A percentile compares a stretch with the other conserved stretches of the same genome.
Evolutionary conservation across 2,329 filamentous ascomycete genomes (phyloP).

Genomic region (Ceratocystis huliohia): DNA sequence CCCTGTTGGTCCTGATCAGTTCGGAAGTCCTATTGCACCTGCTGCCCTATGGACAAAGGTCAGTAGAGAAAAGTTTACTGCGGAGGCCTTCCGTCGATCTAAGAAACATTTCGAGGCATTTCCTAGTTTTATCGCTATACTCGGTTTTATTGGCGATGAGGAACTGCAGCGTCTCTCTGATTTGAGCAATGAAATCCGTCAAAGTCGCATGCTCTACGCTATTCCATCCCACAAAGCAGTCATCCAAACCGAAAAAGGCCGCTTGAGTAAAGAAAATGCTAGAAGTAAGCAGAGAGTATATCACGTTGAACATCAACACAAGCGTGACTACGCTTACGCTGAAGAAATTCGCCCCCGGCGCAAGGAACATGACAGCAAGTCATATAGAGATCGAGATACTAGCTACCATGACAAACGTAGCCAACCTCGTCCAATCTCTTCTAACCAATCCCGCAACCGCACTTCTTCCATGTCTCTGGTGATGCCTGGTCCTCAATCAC

Average conservation of each 20-base stretch:
- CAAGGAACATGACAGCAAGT: slow-evolving; percentile 28
- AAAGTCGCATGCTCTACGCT: slow-evolving; percentile 13
- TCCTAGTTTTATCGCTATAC: slow-evolving; percentile 46
- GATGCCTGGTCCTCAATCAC: slow-evolving; percentile 7
- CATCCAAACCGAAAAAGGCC: not conserved
- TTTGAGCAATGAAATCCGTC: slow-evolving; percentile 15
- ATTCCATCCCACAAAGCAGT: slow-evolving; percentile 8
- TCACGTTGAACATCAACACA: slow-evolving; percentile 19
- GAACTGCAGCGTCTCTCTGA: slow-evolving; percentile 31
- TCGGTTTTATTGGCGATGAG: slow-evolving; percentile 41
- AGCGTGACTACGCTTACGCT: slow-evolving; percentile 27
- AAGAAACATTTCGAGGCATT: slow-evolving; percentile 48
- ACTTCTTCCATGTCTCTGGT: slow-evolving; percentile 16
- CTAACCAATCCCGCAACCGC: slow-evolving; percentile 20
- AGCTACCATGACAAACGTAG: slow-evolving; percentile 30
- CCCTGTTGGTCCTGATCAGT: slow-evolving; percentile 43
- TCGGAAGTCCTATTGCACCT: slow-evolving; percentile 42
- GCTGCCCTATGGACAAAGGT: slow-evolving; percentile 51
- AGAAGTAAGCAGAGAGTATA: slow-evolving; percentile 9
- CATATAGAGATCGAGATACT: slow-evolving; percentile 29
- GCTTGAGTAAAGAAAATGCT: not conserved
- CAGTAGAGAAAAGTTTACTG: slow-evolving; percentile 42
- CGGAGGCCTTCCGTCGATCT: slow-evolving; percentile 42
- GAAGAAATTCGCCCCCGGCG: slow-evolving; percentile 26
- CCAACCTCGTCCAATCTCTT: slow-evolving; percentile 24